phyloP scores from a whole-genome alignment of 495 filamentous ascomycete species.

The Tuber borchii region DNA sequence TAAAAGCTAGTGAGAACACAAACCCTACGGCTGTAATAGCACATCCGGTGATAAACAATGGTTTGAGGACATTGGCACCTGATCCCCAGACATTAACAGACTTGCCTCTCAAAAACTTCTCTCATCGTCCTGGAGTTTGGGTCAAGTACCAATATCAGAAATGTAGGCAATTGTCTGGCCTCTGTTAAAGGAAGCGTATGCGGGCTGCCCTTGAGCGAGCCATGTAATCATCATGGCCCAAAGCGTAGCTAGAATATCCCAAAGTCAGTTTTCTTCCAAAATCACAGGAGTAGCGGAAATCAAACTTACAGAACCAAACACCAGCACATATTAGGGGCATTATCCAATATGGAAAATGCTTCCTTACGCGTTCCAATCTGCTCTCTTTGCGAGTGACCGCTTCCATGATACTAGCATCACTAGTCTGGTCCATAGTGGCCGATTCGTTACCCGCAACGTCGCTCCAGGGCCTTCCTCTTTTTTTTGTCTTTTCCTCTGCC shows the following conservation, averaged over 20 bases:
- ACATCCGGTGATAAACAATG: slow-evolving; percentile 78
- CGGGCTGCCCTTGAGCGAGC: slow-evolving; percentile 54
- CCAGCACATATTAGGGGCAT: slow-evolving; percentile 72
- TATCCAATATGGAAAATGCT: slow-evolving; percentile 59
- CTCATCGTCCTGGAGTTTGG: background rate
- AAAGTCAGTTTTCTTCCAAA: background rate
- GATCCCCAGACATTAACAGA: slow-evolving; percentile 11
- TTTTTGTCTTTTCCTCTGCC: background rate
- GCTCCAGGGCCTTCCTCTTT: background rate
- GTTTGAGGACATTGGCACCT: slow-evolving; percentile 60
- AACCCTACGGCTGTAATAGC: slow-evolving; percentile 74
- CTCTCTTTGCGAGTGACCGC: slow-evolving; percentile 18
- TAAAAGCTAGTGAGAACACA: slow-evolving; percentile 70
- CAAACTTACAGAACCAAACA: slow-evolving; percentile 65
- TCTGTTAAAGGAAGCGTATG: slow-evolving; percentile 61
- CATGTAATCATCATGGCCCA: slow-evolving; percentile 65
- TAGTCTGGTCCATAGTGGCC: background rate
- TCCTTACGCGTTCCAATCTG: slow-evolving; percentile 21
- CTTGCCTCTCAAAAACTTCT: background rate
- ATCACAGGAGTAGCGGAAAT: background rate
- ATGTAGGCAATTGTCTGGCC: slow-evolving; percentile 73
- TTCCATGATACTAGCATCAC: background rate
- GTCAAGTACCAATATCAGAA: slow-evolving; percentile 65
- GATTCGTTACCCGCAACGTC: background rate
- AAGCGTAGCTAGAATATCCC: slow-evolving; percentile 51